A percentile compares a stretch with the other conserved stretches of the same genome.
Evolutionary conservation across 2,329 filamentous ascomycete species (phyloP).

Genomic region (Penicillium sp.): DNA sequence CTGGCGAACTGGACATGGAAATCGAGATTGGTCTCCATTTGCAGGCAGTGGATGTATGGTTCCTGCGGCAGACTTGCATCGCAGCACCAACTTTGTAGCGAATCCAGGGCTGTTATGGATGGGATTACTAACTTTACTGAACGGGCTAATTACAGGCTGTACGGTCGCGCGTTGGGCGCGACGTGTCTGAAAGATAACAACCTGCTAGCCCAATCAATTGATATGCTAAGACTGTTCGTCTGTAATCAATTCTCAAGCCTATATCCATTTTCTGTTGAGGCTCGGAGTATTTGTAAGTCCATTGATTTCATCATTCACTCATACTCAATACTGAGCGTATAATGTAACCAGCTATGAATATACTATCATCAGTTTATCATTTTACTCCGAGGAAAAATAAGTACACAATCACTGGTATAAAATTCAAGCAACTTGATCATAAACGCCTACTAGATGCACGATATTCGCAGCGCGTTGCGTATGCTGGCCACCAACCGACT

Average conservation of each 20-base stretch:
- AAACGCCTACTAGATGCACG: neutral
- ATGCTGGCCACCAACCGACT: conserved; percentile 8
- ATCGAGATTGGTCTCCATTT: conserved; percentile 9
- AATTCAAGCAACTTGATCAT: neutral
- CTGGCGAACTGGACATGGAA: conserved; percentile 6
- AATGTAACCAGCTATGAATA: too few relatives aligned
- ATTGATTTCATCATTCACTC: neutral
- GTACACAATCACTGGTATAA: neutral
- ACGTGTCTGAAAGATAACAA: conserved; percentile 3
- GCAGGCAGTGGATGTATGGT: conserved; percentile 21
- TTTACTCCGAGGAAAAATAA: neutral
- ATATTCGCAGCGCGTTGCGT: conserved; percentile 13
- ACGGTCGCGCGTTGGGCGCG: conserved; percentile 10
- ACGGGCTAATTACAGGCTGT: neutral
- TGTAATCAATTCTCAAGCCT: neutral
- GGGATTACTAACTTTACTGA: neutral
- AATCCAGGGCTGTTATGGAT: neutral
- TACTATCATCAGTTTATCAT: neutral
- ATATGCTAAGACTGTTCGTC: neutral
- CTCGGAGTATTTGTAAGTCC: neutral
- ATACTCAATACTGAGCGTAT: neutral
- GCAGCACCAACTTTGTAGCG: neutral
- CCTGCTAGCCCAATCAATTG: neutral
- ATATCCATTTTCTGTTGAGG: neutral
- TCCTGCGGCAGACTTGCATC: conserved; percentile 12